Evolutionary conservation across 345 rosid genomes (phyloP), one percentile per base, ranked within the genome.

Genomic region (Punica granatum): DNA sequence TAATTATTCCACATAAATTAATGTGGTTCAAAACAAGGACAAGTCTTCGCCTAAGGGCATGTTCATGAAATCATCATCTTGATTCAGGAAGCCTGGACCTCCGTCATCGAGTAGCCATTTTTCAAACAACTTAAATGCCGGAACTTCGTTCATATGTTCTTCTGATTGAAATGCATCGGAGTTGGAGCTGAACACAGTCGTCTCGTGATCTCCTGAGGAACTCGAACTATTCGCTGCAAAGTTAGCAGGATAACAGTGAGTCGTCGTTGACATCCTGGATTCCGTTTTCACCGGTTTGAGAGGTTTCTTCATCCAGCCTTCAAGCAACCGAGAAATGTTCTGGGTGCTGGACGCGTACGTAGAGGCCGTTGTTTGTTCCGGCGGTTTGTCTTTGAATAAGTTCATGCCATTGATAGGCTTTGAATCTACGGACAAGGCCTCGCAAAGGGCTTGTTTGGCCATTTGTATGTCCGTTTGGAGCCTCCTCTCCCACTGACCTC

Each of bases 401-500:
- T 46, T 19, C 39, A 53, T 11, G 44, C 44, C 64, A 42, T 64
- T 70, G 71, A 26, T 46, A 1, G 61, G 61, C 33, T 56, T 61
- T 3, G 11, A 1, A 9, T 78, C 72, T 6, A 79, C 67, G 12
- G 84, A 82, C 65, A 82, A 60, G 23, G 86, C 86, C 15, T 80
- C 80, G 13, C 68, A 69, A 3, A 82, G 77, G 49, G 86, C 84
- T 77, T 63, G 78, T 37, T 63, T 75, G 7, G 86, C 86, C 69
- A 48, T 73, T 62, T 77, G 70, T 43, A 80, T 82, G 60, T 82
- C 83, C 25, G 80, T 69, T 44, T 82, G 86, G 28, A 82, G 80
- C 80, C 75, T 79, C 62, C 80, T 79, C 75, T 82, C 86, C 86
- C 86, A 82, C 60, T 77, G 86, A 30, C 83, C 86, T 70, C 75